These are phyloP conservation scores for Platanthera zijinensis DNA, from an alignment of 106 monocot species.

Conservation along the genomic window DNA sequence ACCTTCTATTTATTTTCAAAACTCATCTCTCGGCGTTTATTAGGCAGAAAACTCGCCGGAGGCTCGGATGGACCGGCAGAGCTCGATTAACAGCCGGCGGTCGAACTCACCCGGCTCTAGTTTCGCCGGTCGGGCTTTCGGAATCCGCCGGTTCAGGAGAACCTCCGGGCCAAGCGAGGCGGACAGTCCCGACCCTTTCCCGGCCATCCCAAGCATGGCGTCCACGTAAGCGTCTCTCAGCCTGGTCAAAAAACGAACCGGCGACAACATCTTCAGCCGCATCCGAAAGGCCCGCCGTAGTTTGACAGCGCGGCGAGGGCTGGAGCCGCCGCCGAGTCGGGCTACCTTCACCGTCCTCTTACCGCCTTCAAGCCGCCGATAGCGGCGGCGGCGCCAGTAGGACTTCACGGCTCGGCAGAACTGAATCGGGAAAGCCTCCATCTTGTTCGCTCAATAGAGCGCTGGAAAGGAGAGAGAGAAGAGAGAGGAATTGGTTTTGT, in stretches of 20 bases:
- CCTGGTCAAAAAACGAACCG: slow-evolving; percentile 19
- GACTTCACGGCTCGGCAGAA: slow-evolving; percentile 40
- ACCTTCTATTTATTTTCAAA: too few relatives aligned
- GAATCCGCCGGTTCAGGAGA: slow-evolving; percentile 18
- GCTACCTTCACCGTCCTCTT: slow-evolving; percentile 10
- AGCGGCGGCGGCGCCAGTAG: slow-evolving; percentile 38
- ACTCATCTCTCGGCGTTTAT: too few relatives aligned
- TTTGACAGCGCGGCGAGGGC: not conserved
- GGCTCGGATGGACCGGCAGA: slow-evolving; percentile 32
- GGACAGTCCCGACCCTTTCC: slow-evolving; percentile 14
- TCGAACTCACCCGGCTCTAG: slow-evolving; percentile 20
- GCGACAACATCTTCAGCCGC: slow-evolving; percentile 18
- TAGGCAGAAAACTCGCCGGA: not conserved
- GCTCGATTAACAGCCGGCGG: slow-evolving; percentile 29
- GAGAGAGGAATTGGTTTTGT: not conserved
- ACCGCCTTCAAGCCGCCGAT: slow-evolving; percentile 17
- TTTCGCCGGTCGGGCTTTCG: slow-evolving; percentile 11
- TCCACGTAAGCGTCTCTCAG: slow-evolving; percentile 34
- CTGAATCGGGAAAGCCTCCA: slow-evolving; percentile 35
- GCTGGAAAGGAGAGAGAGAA: not conserved
- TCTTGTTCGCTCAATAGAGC: not conserved
- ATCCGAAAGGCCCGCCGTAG: slow-evolving; percentile 3
- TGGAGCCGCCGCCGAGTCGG: slow-evolving; percentile 4
- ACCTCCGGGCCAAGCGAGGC: slow-evolving; percentile 12
- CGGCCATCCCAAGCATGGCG: slow-evolving; percentile 38